A percentile compares a stretch with the other conserved stretches of the same genome.
These are phyloP conservation scores for Cryptomeria japonica DNA, from an alignment of 75 land plant genomes.

Conservation along the genomic window DNA sequence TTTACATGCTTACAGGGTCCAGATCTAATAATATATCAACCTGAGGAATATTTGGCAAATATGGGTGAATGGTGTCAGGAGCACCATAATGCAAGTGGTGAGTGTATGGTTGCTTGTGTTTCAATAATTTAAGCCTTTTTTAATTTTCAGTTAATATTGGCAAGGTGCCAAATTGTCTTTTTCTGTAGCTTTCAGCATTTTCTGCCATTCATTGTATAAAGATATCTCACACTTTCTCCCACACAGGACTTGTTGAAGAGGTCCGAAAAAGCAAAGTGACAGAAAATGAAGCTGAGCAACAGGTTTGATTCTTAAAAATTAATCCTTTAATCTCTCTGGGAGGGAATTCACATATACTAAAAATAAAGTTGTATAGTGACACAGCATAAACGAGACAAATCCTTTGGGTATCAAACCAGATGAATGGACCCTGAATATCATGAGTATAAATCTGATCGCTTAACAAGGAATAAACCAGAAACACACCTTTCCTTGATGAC, in stretches of 20 bases:
- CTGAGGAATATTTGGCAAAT: conserved; percentile 58
- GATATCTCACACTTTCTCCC: neutral
- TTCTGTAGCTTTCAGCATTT: neutral
- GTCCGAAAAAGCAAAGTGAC: conserved; percentile 73
- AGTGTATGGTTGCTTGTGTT: conserved; percentile 9
- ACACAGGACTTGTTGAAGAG: conserved; percentile 61
- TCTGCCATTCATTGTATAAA: neutral
- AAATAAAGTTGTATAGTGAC: neutral
- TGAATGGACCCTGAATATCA: neutral
- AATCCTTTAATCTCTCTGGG: conserved; percentile 3
- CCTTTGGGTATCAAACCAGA: neutral
- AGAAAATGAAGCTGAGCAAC: conserved; percentile 75
- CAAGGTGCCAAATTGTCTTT: neutral
- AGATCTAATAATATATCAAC: conserved; percentile 79
- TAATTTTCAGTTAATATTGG: neutral
- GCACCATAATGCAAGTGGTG: conserved; percentile 89
- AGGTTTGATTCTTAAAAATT: conserved; percentile 33
- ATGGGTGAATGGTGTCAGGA: conserved; percentile 92
- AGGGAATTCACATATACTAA: neutral
- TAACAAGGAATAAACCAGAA: neutral
- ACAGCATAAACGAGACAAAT: neutral
- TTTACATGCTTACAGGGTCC: conserved; percentile 60
- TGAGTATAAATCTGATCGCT: neutral
- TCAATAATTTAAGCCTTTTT: neutral
- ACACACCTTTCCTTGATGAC: neutral